phyloP scores from a whole-genome alignment of 768 basidiomycete genomes.

The Lactarius evosmus region DNA sequence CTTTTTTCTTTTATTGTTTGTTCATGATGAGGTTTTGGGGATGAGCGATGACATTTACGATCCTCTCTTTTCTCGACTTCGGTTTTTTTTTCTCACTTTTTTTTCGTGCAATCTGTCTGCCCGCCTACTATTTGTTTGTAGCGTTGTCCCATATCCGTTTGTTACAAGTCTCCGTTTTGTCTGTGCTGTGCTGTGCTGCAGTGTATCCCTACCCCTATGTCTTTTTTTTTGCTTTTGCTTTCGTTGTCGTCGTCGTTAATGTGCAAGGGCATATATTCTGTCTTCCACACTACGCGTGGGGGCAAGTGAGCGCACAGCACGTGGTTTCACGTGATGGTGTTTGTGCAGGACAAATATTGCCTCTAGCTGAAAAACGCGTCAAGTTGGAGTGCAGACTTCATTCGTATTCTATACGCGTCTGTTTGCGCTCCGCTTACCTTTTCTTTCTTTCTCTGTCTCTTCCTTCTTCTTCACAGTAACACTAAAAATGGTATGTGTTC shows the following conservation, averaged over 20 bases:
- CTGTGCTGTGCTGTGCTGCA: background rate
- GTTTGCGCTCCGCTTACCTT: background rate
- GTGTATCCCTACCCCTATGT: no score
- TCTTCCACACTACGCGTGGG: no score
- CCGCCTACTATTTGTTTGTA: background rate
- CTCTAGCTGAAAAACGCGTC: background rate
- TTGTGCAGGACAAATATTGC: conserved; percentile 11
- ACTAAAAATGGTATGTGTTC: background rate
- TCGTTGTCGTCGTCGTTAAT: background rate
- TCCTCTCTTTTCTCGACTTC: background rate
- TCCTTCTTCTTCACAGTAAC: background rate
- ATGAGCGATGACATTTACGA: background rate
- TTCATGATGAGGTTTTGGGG: background rate
- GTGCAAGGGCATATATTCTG: no score
- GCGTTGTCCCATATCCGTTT: background rate
- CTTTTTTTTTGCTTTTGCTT: no score
- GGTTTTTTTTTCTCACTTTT: background rate
- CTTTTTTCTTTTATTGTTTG: no score
- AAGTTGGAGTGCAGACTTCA: background rate
- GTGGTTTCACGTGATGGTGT: conserved; percentile 1
- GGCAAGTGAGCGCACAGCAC: background rate
- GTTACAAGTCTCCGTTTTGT: background rate
- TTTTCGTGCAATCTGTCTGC: background rate
- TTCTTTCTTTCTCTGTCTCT: no score
- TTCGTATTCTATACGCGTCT: background rate